Conservation (phyloP, 176 grass and related monocot genomes). For the Eragrostis curvula region DNA sequence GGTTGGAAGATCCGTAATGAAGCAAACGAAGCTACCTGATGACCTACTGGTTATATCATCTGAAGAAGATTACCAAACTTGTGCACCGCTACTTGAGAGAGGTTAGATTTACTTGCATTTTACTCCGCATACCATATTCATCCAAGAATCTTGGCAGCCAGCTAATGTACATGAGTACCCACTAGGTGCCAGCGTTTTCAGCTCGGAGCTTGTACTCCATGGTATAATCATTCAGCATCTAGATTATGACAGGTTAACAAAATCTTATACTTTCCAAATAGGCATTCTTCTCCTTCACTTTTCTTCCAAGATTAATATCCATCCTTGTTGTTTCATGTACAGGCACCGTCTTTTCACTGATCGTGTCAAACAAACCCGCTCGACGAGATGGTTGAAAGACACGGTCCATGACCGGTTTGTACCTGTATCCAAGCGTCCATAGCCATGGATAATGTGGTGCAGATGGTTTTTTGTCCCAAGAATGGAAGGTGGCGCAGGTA, state of each 20-base stretch:
- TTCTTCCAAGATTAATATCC: background rate
- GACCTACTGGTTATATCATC: constrained; percentile 85
- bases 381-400: constrained; percentile 54
- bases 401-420: constrained; percentile 31
- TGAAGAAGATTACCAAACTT: constrained; percentile 76
- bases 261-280: background rate
- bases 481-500: background rate
- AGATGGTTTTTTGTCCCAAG: background rate
- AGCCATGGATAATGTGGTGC: background rate
- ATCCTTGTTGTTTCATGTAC: background rate
- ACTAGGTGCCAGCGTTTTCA: constrained; percentile 59
- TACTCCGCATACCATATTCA: background rate
- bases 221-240: constrained; percentile 87
- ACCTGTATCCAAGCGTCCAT: constrained; percentile 42
- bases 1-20: constrained; percentile 72
- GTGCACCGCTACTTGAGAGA: constrained; percentile 68
- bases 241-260: constrained; percentile 67
- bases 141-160: background rate
- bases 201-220: constrained; percentile 71
- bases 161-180: constrained; percentile 35
- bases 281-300: background rate
- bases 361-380: constrained; percentile 54
- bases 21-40: constrained; percentile 56
- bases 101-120: constrained; percentile 42
- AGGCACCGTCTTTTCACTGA: constrained; percentile 61